A percentile compares a stretch with the other conserved stretches of the same genome.
These are phyloP conservation scores for Vigna radiata DNA, from an alignment of 306 rosid genomes.

Conservation along the genomic window DNA sequence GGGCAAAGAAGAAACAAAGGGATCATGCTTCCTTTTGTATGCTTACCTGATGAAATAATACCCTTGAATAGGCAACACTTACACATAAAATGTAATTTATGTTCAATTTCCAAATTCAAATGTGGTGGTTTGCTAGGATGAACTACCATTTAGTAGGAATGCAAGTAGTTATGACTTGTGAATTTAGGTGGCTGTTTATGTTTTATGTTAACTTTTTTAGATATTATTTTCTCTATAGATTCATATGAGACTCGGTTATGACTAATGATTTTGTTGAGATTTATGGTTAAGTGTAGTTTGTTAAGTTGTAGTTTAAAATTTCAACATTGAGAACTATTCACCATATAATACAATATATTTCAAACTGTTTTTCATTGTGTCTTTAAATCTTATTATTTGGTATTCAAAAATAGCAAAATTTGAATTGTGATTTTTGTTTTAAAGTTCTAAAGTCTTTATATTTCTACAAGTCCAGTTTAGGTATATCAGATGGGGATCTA, in stretches of 20 bases:
- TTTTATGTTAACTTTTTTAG: background rate
- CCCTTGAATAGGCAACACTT: background rate
- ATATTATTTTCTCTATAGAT: background rate
- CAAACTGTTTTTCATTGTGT: background rate
- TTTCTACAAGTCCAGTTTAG: background rate
- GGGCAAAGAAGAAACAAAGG: background rate
- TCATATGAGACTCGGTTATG: background rate
- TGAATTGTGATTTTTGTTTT: background rate
- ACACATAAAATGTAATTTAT: background rate
- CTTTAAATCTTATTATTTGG: background rate
- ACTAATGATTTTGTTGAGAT: constrained; percentile 10
- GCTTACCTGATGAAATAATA: background rate
- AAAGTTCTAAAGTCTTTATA: background rate
- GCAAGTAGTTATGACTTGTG: background rate
- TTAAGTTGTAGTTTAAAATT: background rate
- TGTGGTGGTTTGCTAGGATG: background rate
- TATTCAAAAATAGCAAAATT: background rate
- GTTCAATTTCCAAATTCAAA: background rate
- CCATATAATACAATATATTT: background rate
- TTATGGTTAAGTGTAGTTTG: background rate
- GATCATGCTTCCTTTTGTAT: no score
- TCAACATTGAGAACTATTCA: background rate
- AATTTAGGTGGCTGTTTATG: background rate
- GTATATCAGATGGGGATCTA: background rate
- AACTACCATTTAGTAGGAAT: background rate